Conservation (phyloP, 73 alveolate species). For the Paramecium pentaurelia region DNA sequence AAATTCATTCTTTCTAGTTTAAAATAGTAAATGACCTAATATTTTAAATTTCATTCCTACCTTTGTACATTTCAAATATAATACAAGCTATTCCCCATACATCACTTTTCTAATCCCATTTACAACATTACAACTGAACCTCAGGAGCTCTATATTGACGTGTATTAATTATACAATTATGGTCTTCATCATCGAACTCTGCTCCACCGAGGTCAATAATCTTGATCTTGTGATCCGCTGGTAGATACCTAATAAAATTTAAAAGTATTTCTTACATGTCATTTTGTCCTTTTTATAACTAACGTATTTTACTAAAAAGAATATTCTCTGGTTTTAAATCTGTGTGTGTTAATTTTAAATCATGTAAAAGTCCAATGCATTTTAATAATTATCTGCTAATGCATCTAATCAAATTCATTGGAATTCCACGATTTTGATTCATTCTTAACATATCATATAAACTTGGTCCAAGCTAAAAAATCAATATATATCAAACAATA, state of each 20-base stretch:
- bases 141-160: slow-evolving; percentile 98
- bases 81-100: slow-evolving; percentile 98
- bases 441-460: slow-evolving; percentile 83
- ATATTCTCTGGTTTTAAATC: slow-evolving; percentile 97
- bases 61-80: slow-evolving; percentile 90
- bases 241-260: slow-evolving; percentile 52
- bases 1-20: slow-evolving; percentile 88
- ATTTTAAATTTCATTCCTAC: slow-evolving; percentile 64
- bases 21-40: slow-evolving; percentile 65
- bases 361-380: slow-evolving; percentile 70
- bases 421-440: slow-evolving; percentile 83
- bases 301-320: slow-evolving; percentile 58
- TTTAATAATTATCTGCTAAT: slow-evolving; percentile 80
- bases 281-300: background rate
- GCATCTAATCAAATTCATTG: slow-evolving; percentile 72
- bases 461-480: slow-evolving; percentile 81
- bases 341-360: slow-evolving; percentile 85
- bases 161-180: slow-evolving; percentile 89
- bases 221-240: slow-evolving; percentile 68
- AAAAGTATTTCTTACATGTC: background rate
- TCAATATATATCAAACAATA: background rate
- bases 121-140: slow-evolving; percentile 80
- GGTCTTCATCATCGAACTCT: slow-evolving; percentile 75
- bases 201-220: slow-evolving; percentile 98
- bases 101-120: slow-evolving; percentile 88